Conservation (phyloP, 2,329 filamentous ascomycete species). For the Fusarium falciforme region DNA sequence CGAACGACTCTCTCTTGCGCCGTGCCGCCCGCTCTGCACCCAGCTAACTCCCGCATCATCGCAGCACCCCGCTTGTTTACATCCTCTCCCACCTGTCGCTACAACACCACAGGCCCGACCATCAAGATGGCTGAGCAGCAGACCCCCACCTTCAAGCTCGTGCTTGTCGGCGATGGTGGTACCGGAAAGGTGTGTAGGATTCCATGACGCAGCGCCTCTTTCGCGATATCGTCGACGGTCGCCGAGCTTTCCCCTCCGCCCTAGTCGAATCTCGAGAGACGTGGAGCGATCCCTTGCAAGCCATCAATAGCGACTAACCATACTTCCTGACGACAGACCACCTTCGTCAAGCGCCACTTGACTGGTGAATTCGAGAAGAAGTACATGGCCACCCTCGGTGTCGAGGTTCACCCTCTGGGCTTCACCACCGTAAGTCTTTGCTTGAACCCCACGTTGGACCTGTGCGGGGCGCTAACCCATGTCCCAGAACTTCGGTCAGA, state of each 20-base stretch:
- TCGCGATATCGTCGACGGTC: slow-evolving; percentile 36
- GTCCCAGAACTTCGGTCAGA: slow-evolving; percentile 86
- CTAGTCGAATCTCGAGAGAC: slow-evolving; percentile 24
- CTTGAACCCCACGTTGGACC: slow-evolving; percentile 33
- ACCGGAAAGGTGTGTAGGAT: slow-evolving; percentile 86
- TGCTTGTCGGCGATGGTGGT: slow-evolving; percentile 98
- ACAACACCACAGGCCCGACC: slow-evolving; percentile 39
- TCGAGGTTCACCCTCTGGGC: slow-evolving; percentile 97
- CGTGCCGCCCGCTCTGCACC: slow-evolving; percentile 26
- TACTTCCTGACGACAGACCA: slow-evolving; percentile 75
- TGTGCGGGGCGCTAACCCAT: slow-evolving; percentile 43
- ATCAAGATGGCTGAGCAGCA: slow-evolving; percentile 71
- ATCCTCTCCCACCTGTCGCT: slow-evolving; percentile 49
- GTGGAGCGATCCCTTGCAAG: slow-evolving; percentile 17
- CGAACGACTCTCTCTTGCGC: slow-evolving; percentile 25
- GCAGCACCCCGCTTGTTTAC: slow-evolving; percentile 62
- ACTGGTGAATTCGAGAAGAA: slow-evolving; percentile 99
- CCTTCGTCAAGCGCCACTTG: slow-evolving; percentile 99
- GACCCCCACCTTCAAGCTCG: slow-evolving; percentile 96
- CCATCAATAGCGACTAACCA: slow-evolving; percentile 35
- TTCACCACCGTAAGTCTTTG: slow-evolving; percentile 89
- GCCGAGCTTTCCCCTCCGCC: slow-evolving; percentile 39
- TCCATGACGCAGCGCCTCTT: slow-evolving; percentile 31
- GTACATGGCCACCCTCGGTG: slow-evolving; percentile 99
- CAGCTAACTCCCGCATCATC: slow-evolving; percentile 49